Evolutionary conservation across 148 eudicot genomes (phyloP), one percentile per base, ranked within the genome.

Genomic region (Camellia japonica): DNA sequence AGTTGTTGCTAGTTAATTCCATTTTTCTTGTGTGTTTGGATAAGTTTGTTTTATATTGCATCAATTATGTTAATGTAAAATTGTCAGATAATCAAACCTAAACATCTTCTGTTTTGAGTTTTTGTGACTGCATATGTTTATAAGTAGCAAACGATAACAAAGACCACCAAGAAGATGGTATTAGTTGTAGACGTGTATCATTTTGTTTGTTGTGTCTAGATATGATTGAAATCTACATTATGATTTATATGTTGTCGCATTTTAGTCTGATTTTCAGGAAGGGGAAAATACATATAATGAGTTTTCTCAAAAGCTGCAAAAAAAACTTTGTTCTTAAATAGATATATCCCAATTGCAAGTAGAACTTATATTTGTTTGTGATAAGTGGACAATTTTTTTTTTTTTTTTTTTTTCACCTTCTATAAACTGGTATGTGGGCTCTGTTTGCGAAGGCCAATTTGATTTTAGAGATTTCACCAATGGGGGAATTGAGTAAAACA

Each of bases 1-100:
- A 91, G 98, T 84, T 78, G 46, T 76, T 56, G 19, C 14, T 10
- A 23, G 14, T 43, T 76, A 11, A 38, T 8, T 49, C 4, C 55
- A 14, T 8, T 78, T 74, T 3, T 65, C 60, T 74, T 75, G 7
- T 54, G 23, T 68, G 11, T 38, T 58, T 23, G 56, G 1, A 70
- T n/a, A 63, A 2, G 38, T n/a, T 12, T 59, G 55, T 74, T 71
- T 47, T 38, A n/a, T 23, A 71, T 76, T 30, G 14, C 15, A 0
- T 8, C 19, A 41, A 18, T 52, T 49, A 9, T 64, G 52, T 47
- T 8, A 14, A 54, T 38, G 19, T 64, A 7, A 62, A 60, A 9
- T 59, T 41, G 43, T 46, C 19, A 62, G 38, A 62, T 54, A 49
- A 9, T 15, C 12, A 3, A 43, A 76, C n/a, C 18, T 47, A 46